A percentile compares a stretch with the other conserved stretches of the same genome.
Conservation (phyloP, 305 asterid species). For the Withania somnifera region DNA sequence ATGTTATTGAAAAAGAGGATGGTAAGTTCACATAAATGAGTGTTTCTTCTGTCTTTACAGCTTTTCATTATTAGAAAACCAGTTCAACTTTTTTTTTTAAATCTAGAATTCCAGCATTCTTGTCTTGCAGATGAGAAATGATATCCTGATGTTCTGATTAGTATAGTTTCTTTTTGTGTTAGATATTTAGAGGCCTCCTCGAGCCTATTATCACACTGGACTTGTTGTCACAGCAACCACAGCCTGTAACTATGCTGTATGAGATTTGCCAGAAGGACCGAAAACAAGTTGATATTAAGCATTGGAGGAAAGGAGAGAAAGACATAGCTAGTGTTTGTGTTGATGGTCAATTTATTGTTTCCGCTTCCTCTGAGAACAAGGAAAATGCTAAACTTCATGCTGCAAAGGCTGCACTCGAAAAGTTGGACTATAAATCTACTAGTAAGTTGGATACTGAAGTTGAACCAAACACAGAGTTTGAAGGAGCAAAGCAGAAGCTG, state of each 20-base stretch:
- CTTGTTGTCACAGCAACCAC: conserved; percentile 52
- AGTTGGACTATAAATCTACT: conserved; percentile 15
- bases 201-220: conserved; percentile 64
- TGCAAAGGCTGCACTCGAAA: conserved; percentile 58
- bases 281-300: conserved; percentile 39
- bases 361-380: conserved; percentile 56
- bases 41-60: background rate
- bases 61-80: background rate
- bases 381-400: conserved; percentile 73
- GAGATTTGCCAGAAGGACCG: conserved; percentile 63
- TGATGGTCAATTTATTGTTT: conserved; percentile 46
- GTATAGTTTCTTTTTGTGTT: background rate
- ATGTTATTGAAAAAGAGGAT: background rate
- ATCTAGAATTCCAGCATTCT: background rate
- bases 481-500: conserved; percentile 59
- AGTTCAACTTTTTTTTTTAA: background rate
- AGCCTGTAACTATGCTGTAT: conserved; percentile 66
- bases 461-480: conserved; percentile 34
- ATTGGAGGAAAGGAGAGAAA: conserved; percentile 29
- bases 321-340: conserved; percentile 43
- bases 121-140: background rate
- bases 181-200: conserved; percentile 20
- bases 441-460: conserved; percentile 2
- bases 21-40: background rate
- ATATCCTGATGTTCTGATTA: background rate